Base-by-base conservation (phyloP, 2,329 filamentous ascomycete species). In the Pezicula neosporulosa region DNA sequence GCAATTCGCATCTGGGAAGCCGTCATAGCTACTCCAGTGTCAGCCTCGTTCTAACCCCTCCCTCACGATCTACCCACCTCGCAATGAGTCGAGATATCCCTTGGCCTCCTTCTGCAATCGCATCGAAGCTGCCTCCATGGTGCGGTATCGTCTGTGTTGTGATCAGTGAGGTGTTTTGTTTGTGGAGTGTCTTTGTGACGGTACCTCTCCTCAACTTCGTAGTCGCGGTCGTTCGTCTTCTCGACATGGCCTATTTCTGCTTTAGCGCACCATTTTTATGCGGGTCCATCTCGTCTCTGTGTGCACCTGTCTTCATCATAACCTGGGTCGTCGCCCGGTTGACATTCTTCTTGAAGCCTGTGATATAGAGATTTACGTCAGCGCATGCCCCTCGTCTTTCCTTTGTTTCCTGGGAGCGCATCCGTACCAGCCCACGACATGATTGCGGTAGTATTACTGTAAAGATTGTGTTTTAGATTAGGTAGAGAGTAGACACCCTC, bases 1-100 rank as follows among this genome's bases (percentile, higher is more conserved):
- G 94, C 94, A 70, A 99, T 97, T 67, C 93, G 87, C 93, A 99
- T 97, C 74, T 99, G 94, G 49, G 92, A 97, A 48, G 94, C 93
- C 15, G 94, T 99, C 94, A 99, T 99, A 61, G 94, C 93, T 91
- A 60, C 28, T 21, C 8, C 9, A 12, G 51, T 24, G 6, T 62
- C 47, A 63, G 56, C 44, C 35, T 27, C 48, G 13, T 13, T 35
- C 15, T 10, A 18, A 16, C n/a, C 18, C 19, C 9, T 12, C 30
- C 15, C 15, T 33, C 3, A 4, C 33, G 27, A 12, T 42, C 8
- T 9, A 39, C 72, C 45, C 63, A 92, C 89, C 89, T 85, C 94
- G 84, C 63, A 99, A 78, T 16, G 91, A 96, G 74, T 99, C 95
- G 49, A 99, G 78, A 69, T 99, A 99, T 50, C 95, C 95, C 72